Percentiles rank a stretch among this genome's conserved stretches.
Evolutionary conservation across 1,284 basidiomycete species (phyloP).

Genomic region (Ustilago esculenta): DNA sequence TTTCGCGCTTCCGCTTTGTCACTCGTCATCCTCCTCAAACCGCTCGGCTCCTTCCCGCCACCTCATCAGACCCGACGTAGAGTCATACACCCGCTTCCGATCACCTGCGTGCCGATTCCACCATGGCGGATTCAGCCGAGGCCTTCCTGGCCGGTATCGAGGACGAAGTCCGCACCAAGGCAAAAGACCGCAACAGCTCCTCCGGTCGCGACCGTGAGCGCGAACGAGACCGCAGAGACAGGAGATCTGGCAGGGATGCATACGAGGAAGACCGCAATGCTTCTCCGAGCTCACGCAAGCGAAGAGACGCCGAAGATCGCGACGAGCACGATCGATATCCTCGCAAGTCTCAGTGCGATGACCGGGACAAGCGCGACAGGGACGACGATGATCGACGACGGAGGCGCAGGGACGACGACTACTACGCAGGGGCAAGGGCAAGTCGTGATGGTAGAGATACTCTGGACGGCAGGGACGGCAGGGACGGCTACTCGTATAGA

Average conservation of each 20-base stretch:
- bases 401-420: slow-evolving; percentile 49
- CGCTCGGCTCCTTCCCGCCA: slow-evolving; percentile 5
- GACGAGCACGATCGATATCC: slow-evolving; percentile 41
- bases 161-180: slow-evolving; percentile 31
- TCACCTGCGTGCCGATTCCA: background rate
- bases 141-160: slow-evolving; percentile 47
- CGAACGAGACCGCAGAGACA: slow-evolving; percentile 29
- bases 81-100: background rate
- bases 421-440: slow-evolving; percentile 24
- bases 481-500: slow-evolving; percentile 17
- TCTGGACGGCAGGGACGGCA: slow-evolving; percentile 7
- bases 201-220: slow-evolving; percentile 26
- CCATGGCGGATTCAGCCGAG: slow-evolving; percentile 41
- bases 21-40: too few species aligned
- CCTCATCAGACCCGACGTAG: background rate
- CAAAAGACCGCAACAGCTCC: slow-evolving; percentile 17
- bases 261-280: slow-evolving; percentile 30
- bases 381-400: slow-evolving; percentile 51
- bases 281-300: slow-evolving; percentile 22
- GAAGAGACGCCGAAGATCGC: slow-evolving; percentile 34
- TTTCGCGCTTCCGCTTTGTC: background rate
- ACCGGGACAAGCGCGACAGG: slow-evolving; percentile 52
- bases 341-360: slow-evolving; percentile 34
- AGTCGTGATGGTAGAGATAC: slow-evolving; percentile 24
- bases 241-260: slow-evolving; percentile 28